These are phyloP conservation scores for Litsea cubeba DNA, from an alignment of 164 flowering plant genomes.

Conservation along the genomic window DNA sequence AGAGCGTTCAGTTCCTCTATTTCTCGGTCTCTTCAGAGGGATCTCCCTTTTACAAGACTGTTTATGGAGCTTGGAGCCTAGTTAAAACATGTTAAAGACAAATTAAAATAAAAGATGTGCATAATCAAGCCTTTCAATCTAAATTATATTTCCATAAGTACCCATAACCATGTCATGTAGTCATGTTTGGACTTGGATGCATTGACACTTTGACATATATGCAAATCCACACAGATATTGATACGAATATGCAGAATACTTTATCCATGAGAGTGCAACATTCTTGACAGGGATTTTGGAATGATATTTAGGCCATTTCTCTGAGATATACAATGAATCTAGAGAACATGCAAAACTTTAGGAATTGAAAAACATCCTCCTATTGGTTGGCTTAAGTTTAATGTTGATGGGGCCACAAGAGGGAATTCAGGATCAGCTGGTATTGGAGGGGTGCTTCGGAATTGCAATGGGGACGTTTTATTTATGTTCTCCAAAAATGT, in stretches of 20 bases:
- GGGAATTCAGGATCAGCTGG: no score
- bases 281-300: no score
- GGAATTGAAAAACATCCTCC: no score
- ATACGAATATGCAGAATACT: not conserved
- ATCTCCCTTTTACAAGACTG: conserved; percentile 11
- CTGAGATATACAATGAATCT: no score
- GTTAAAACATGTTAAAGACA: not conserved
- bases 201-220: not conserved
- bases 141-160: not conserved
- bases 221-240: not conserved
- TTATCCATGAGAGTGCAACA: no score
- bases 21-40: conserved; percentile 8
- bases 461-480: no score
- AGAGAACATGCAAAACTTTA: no score
- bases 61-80: conserved; percentile 19
- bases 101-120: not conserved
- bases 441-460: no score
- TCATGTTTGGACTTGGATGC: not conserved
- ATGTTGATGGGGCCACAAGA: no score
- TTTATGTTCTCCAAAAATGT: no score
- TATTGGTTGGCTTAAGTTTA: no score
- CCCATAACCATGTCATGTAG: not conserved
- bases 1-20: conserved; percentile 6
- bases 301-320: no score
- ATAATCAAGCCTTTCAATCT: not conserved